A percentile compares a stretch with the other conserved stretches of the same genome.
phyloP scores from a whole-genome alignment of 441 rosid genomes.

The Adansonia rubrostipa region DNA sequence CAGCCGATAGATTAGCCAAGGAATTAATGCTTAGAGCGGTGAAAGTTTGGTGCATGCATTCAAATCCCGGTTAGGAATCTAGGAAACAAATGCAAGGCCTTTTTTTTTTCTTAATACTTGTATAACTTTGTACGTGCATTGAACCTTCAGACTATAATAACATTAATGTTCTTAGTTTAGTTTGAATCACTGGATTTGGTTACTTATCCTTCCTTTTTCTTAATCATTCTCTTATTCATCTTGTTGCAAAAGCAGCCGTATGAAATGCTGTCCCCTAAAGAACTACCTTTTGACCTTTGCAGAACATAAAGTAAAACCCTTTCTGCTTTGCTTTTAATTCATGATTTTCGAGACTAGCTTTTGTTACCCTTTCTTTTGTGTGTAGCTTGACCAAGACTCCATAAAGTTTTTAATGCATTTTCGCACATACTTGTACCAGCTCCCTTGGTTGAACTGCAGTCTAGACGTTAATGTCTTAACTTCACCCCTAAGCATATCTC shows the following conservation, averaged over 20 bases:
- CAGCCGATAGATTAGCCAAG: not conserved
- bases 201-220: not conserved
- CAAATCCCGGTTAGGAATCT: not conserved
- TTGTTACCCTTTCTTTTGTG: slow-evolving; percentile 9
- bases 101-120: not conserved
- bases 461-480: not conserved
- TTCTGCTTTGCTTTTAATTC: slow-evolving; percentile 35
- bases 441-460: not conserved
- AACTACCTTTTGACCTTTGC: slow-evolving; percentile 43
- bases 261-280: slow-evolving; percentile 40
- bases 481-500: not conserved
- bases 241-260: slow-evolving; percentile 19
- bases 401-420: not conserved
- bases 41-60: not conserved
- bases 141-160: not conserved
- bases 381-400: slow-evolving; percentile 25
- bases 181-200: not conserved
- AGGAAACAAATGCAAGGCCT: not conserved
- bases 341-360: slow-evolving; percentile 30
- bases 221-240: not conserved
- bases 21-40: not conserved
- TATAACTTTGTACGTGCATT: not conserved
- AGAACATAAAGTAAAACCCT: slow-evolving; percentile 42
- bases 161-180: not conserved
- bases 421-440: not conserved